phyloP scores from a whole-genome alignment of 2,329 filamentous ascomycete species.

The Alternaria gansuensis region DNA sequence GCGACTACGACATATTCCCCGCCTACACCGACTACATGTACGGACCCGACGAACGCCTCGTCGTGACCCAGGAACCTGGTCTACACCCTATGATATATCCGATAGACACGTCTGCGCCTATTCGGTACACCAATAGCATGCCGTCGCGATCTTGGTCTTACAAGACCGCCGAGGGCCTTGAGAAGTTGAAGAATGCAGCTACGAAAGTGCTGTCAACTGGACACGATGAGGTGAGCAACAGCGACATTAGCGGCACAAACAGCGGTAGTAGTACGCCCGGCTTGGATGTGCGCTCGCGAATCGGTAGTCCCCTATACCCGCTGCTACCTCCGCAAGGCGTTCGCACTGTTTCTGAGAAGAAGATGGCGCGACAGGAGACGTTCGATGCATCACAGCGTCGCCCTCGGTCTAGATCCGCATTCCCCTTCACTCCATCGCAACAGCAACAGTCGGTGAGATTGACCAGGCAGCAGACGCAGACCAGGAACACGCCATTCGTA shows the following conservation, averaged over 20 bases:
- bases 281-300: slow-evolving; percentile 3
- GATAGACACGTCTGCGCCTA: background rate
- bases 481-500: background rate
- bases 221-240: background rate
- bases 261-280: background rate
- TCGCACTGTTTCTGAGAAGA: background rate
- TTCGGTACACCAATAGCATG: slow-evolving; percentile 19
- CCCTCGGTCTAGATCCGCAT: background rate
- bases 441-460: slow-evolving; percentile 1
- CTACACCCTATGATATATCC: slow-evolving; percentile 28
- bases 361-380: background rate
- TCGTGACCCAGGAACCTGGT: slow-evolving; percentile 27
- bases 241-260: background rate
- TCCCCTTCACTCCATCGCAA: background rate
- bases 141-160: slow-evolving; percentile 15
- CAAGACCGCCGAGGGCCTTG: background rate
- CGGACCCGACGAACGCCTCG: slow-evolving; percentile 25
- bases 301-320: background rate
- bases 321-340: slow-evolving; percentile 7
- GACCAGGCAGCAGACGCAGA: background rate
- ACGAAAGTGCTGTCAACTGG: background rate
- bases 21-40: slow-evolving; percentile 37
- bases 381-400: slow-evolving; percentile 3
- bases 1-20: slow-evolving; percentile 33
- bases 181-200: background rate